phyloP scores from a whole-genome alignment of 179 eudicot genomes.

The Beta macrorhiza region DNA sequence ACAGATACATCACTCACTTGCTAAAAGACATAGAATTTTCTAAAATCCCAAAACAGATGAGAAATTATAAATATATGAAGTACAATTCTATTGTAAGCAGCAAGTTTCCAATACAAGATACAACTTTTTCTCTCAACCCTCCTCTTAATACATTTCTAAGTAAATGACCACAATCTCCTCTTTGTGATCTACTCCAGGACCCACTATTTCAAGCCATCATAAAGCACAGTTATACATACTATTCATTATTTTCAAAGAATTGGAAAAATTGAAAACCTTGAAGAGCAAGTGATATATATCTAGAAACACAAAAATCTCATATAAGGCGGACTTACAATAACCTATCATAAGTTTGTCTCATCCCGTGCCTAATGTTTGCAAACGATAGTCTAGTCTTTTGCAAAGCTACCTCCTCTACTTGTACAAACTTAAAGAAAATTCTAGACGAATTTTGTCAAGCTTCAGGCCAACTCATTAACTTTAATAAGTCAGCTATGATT shows the following conservation, averaged over 20 bases:
- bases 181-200: not conserved
- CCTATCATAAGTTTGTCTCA: no score
- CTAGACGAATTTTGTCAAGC: no score
- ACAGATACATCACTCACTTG: not conserved
- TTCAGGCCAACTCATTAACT: no score
- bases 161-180: not conserved
- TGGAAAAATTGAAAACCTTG: not conserved
- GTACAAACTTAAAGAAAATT: no score
- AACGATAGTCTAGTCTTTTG: no score
- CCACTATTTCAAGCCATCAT: not conserved
- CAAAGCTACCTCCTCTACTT: no score
- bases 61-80: not conserved
- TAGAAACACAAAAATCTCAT: not conserved
- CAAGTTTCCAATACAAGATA: not conserved
- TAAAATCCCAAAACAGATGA: not conserved
- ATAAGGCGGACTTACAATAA: no score
- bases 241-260: not conserved
- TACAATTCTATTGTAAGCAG: not conserved
- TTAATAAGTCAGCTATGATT: no score
- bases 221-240: not conserved
- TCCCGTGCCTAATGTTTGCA: no score
- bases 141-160: not conserved
- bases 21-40: not conserved
- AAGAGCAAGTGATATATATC: not conserved
- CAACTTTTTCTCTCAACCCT: not conserved